phyloP scores from a whole-genome alignment of 257 asterid genomes.

The Nicotiana noctiflora region DNA sequence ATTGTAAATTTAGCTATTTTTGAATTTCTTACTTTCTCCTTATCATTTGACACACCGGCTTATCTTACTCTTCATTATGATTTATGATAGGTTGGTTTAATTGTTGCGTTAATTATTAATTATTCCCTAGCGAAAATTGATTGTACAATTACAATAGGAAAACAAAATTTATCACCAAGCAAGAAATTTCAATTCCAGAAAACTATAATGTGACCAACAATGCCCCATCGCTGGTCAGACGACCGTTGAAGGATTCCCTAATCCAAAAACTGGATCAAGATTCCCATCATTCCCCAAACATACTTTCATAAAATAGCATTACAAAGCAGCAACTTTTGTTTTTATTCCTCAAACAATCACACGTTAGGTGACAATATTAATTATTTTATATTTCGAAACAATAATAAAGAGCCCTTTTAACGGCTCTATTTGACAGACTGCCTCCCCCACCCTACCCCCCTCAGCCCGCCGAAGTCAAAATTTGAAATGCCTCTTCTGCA shows the following conservation, averaged over 20 bases:
- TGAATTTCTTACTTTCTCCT: too few species aligned
- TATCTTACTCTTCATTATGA: background rate
- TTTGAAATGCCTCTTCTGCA: constrained; percentile 24
- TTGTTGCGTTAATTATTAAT: background rate
- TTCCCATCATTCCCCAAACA: constrained; percentile 14
- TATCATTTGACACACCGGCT: too few species aligned
- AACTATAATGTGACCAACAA: constrained; percentile 13
- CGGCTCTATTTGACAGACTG: constrained; percentile 49
- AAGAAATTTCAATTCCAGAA: background rate
- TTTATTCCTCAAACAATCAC: background rate
- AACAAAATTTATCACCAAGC: background rate
- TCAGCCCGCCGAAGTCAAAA: too few species aligned
- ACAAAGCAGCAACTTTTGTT: background rate
- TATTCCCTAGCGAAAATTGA: background rate
- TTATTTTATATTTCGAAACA: constrained; percentile 6
- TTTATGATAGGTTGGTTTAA: background rate
- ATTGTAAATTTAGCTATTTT: too few species aligned
- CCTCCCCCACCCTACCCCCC: constrained; percentile 11
- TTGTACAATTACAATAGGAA: background rate
- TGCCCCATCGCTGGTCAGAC: constrained; percentile 14
- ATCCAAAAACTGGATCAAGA: constrained; percentile 42
- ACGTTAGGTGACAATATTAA: constrained; percentile 23
- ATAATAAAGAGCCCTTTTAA: constrained; percentile 19
- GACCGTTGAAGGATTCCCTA: constrained; percentile 28
- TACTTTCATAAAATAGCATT: background rate